A percentile compares a stretch with the other conserved stretches of the same genome.
These are phyloP conservation scores for Coemansia sp. DNA, from an alignment of 192 early-diverging fungal species.

Conservation along the genomic window DNA sequence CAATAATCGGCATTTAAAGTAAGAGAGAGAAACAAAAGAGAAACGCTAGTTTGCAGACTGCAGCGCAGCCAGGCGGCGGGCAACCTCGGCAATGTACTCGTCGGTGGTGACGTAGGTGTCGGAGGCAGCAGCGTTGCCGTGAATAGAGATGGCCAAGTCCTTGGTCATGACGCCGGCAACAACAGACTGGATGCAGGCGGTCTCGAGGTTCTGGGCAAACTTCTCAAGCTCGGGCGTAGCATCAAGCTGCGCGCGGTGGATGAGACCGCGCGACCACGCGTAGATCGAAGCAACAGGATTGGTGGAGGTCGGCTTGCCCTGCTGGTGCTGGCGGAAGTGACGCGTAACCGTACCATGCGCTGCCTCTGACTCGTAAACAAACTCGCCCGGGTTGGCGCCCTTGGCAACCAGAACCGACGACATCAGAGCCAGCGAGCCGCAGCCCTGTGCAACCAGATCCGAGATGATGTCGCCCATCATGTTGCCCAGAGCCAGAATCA, in stretches of 20 bases:
- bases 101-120: constrained; percentile 84
- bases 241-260: constrained; percentile 93
- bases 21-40: neutral
- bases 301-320: constrained; percentile 90
- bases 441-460: constrained; percentile 96
- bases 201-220: constrained; percentile 80
- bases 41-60: constrained; percentile 27
- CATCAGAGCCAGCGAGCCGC: constrained; percentile 92
- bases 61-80: constrained; percentile 54
- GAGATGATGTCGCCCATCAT: constrained; percentile 96
- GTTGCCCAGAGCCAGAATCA: constrained; percentile 94
- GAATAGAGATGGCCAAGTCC: constrained; percentile 93
- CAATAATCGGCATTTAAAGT: neutral
- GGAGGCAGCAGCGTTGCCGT: constrained; percentile 70
- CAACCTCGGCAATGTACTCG: constrained; percentile 85
- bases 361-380: constrained; percentile 86
- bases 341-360: constrained; percentile 97
- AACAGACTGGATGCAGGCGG: constrained; percentile 86
- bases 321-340: constrained; percentile 94
- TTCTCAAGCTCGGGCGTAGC: constrained; percentile 66
- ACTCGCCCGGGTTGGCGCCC: constrained; percentile 75
- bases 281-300: constrained; percentile 98
- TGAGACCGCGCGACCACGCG: constrained; percentile 91
- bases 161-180: constrained; percentile 91
- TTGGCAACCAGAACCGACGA: constrained; percentile 93